Percentiles rank a stretch among this genome's conserved stretches.
Conservation (phyloP, 768 basidiomycete genomes). For the Solioccasus polychromus region DNA sequence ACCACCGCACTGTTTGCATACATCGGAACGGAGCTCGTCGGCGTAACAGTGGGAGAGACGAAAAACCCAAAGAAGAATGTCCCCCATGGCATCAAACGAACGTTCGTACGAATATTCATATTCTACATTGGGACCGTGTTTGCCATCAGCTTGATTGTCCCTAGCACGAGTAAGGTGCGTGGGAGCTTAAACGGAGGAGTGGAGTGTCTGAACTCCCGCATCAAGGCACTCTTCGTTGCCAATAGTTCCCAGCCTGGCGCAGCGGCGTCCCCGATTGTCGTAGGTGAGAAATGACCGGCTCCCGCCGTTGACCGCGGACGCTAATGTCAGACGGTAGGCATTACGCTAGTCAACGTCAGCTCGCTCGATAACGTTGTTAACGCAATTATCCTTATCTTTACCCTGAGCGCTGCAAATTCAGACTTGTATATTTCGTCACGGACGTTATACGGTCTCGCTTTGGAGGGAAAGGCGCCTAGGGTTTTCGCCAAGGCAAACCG, state of each 20-base stretch:
- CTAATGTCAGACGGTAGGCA: conserved; percentile 1
- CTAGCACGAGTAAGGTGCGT: conserved; percentile 49
- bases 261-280: conserved; percentile 65
- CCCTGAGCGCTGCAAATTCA: conserved; percentile 61
- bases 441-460: conserved; percentile 50
- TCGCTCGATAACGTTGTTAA: conserved; percentile 53
- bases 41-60: conserved; percentile 57
- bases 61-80: conserved; percentile 74
- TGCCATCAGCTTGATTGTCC: conserved; percentile 69
- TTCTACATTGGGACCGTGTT: conserved; percentile 75
- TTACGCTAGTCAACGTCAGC: conserved; percentile 49
- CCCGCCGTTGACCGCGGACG: conserved; percentile 3
- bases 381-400: conserved; percentile 58
- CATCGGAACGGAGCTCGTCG: conserved; percentile 75
- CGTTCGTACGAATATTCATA: conserved; percentile 55
- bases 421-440: conserved; percentile 59
- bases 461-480: conserved; percentile 49
- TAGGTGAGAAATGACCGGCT: conserved; percentile 42
- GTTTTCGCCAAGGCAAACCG: conserved; percentile 45
- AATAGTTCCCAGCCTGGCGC: conserved; percentile 42
- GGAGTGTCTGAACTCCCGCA: neutral
- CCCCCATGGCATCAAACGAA: conserved; percentile 64
- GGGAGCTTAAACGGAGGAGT: conserved; percentile 33
- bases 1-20: conserved; percentile 73
- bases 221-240: conserved; percentile 34